phyloP scores from a whole-genome alignment of 768 basidiomycete genomes.

The Chalciporus piperatus region DNA sequence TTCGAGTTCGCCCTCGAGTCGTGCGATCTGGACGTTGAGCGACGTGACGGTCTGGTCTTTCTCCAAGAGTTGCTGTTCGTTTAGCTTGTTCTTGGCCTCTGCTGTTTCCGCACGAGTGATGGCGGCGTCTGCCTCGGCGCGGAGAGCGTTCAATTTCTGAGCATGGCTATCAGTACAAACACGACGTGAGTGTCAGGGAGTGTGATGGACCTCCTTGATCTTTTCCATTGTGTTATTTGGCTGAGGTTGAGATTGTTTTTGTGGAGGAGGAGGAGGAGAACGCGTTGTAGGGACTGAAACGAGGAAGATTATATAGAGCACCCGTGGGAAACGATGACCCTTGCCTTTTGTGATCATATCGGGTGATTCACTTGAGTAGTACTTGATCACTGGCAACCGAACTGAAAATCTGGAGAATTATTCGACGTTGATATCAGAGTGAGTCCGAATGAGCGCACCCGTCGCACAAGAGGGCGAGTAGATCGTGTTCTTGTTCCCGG shows the following conservation, averaged over 20 bases:
- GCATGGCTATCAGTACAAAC: no score
- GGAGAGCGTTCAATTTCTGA: slow-evolving; percentile 76
- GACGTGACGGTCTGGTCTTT: slow-evolving; percentile 88
- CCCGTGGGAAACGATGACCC: slow-evolving; percentile 34
- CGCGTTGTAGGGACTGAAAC: slow-evolving; percentile 20
- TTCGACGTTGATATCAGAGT: no score
- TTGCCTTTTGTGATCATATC: slow-evolving; percentile 36
- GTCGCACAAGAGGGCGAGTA: slow-evolving; percentile 77
- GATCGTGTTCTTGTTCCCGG: no score
- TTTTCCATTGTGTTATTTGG: slow-evolving; percentile 40
- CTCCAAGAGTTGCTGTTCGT: slow-evolving; percentile 68
- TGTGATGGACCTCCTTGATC: slow-evolving; percentile 41
- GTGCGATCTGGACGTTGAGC: slow-evolving; percentile 64
- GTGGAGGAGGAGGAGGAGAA: slow-evolving; percentile 2
- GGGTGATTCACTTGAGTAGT: slow-evolving; percentile 4
- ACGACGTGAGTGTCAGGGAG: background rate
- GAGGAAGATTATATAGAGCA: slow-evolving; percentile 21
- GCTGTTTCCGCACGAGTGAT: slow-evolving; percentile 82
- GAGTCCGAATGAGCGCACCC: slow-evolving; percentile 53
- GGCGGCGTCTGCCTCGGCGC: slow-evolving; percentile 81
- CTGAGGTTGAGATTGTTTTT: slow-evolving; percentile 1
- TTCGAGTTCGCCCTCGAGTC: slow-evolving; percentile 67
- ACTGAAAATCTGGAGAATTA: background rate
- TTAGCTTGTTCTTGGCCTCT: slow-evolving; percentile 78
- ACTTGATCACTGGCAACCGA: no score